Evolutionary conservation across 768 basidiomycete species (phyloP).

Genomic region (Suillus brevipes): DNA sequence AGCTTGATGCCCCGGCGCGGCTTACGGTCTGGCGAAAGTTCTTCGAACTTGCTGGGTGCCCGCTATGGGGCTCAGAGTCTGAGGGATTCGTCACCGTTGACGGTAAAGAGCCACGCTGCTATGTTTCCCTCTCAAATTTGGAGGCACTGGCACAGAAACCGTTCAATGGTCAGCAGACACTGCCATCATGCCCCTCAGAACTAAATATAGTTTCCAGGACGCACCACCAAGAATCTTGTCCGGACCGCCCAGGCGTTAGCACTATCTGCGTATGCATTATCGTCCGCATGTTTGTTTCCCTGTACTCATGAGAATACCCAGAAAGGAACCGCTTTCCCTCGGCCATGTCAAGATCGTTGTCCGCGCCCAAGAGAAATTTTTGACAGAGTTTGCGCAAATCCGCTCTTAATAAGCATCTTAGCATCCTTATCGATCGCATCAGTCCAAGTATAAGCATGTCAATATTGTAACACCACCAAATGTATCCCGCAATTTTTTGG

Average conservation of each 20-base stretch:
- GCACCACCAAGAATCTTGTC: slow-evolving; percentile 33
- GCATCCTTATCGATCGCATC: neutral
- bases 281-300: neutral
- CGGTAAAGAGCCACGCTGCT: slow-evolving; percentile 11
- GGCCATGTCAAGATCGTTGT: slow-evolving; percentile 26
- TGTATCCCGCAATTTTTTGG: neutral
- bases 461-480: slow-evolving; percentile 4
- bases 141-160: slow-evolving; percentile 24
- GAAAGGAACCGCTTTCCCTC: slow-evolving; percentile 17
- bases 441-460: neutral
- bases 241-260: slow-evolving; percentile 33
- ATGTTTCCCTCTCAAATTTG: slow-evolving; percentile 16
- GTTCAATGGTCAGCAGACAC: slow-evolving; percentile 25
- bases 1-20: slow-evolving; percentile 24
- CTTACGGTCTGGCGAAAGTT: slow-evolving; percentile 26
- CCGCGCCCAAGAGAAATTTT: slow-evolving; percentile 26
- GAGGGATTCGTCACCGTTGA: slow-evolving; percentile 9
- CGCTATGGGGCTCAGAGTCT: slow-evolving; percentile 7
- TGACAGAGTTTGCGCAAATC: slow-evolving; percentile 19
- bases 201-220: slow-evolving; percentile 14
- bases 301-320: neutral
- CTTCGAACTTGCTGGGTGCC: slow-evolving; percentile 21
- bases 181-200: neutral
- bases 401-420: neutral
- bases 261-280: slow-evolving; percentile 19